These are phyloP conservation scores for Mucor indicus DNA, from an alignment of 371 early-diverging fungal genomes.

Conservation along the genomic window DNA sequence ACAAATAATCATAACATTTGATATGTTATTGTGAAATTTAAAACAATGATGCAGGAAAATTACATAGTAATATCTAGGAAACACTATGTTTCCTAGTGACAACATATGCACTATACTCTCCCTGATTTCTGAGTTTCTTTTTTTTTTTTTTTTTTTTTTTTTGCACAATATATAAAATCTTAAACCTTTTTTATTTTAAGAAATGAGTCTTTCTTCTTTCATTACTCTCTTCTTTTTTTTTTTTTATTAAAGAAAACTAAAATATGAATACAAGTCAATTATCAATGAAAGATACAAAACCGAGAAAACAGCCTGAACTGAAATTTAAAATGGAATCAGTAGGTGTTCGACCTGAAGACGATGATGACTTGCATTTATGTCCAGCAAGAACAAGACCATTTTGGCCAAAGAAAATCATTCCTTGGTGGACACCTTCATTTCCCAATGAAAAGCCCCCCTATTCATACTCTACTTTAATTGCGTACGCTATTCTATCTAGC, in stretches of 20 bases:
- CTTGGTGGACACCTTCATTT: conserved; percentile 25
- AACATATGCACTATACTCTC: no score
- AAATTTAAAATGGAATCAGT: conserved; percentile 22
- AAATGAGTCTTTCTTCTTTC: no score
- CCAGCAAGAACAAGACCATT: conserved; percentile 13
- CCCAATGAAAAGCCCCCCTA: conserved; percentile 67
- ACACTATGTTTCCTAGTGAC: no score
- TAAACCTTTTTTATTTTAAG: no score
- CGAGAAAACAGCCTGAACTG: not conserved
- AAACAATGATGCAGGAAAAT: no score
- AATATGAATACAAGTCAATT: not conserved
- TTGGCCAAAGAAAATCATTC: conserved; percentile 23
- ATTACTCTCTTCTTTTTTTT: no score
- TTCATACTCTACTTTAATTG: conserved; percentile 87
- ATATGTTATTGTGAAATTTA: no score
- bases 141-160: no score
- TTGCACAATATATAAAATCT: no score
- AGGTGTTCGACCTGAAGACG: conserved; percentile 11
- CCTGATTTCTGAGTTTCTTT: no score
- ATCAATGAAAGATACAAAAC: not conserved
- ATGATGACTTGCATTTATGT: conserved; percentile 18
- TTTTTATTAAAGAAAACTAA: not conserved
- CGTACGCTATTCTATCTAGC: conserved; percentile 77
- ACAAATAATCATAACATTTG: no score
- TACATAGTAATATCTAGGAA: no score